These are phyloP conservation scores for Phanerochaete sordida DNA, from an alignment of 768 basidiomycete genomes.

Conservation along the genomic window DNA sequence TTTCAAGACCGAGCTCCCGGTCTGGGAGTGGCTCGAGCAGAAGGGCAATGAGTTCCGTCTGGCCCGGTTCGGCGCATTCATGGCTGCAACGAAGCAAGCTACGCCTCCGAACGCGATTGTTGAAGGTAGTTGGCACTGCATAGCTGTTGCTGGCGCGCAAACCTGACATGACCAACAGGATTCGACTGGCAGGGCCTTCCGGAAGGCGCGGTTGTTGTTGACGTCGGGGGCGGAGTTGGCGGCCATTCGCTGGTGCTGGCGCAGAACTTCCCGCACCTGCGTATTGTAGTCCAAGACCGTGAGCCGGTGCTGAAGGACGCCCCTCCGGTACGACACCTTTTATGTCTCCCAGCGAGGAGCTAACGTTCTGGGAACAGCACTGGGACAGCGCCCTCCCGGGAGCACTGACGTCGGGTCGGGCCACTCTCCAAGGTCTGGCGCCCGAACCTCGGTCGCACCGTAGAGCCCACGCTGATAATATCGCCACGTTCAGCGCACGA, in stretches of 20 bases:
- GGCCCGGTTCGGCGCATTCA: conserved; percentile 21
- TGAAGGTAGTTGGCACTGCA: not conserved
- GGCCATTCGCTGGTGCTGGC: conserved; percentile 20
- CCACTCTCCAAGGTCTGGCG: conserved; percentile 1
- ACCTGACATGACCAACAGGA: not conserved
- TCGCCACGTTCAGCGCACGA: conserved; percentile 11
- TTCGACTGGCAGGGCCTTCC: conserved; percentile 26
- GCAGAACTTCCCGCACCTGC: conserved; percentile 18
- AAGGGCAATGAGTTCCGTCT: conserved; percentile 21
- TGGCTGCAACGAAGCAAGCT: conserved; percentile 11
- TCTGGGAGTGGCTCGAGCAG: conserved; percentile 9
- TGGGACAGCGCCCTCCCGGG: not conserved
- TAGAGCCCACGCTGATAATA: no score
- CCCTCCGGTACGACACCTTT: conserved; percentile 20
- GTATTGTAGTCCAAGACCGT: conserved; percentile 30
- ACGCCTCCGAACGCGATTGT: conserved; percentile 4
- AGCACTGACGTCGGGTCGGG: not conserved
- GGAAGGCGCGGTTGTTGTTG: conserved; percentile 26
- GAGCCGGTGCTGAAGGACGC: conserved; percentile 20
- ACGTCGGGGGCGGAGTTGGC: conserved; percentile 33
- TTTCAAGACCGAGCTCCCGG: not conserved
- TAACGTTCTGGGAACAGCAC: no score
- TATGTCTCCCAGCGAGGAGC: no score
- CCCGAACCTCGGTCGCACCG: no score
- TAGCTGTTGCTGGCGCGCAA: not conserved